Evolutionary conservation across 768 basidiomycete genomes (phyloP).

Genomic region (Mycena haematopus): DNA sequence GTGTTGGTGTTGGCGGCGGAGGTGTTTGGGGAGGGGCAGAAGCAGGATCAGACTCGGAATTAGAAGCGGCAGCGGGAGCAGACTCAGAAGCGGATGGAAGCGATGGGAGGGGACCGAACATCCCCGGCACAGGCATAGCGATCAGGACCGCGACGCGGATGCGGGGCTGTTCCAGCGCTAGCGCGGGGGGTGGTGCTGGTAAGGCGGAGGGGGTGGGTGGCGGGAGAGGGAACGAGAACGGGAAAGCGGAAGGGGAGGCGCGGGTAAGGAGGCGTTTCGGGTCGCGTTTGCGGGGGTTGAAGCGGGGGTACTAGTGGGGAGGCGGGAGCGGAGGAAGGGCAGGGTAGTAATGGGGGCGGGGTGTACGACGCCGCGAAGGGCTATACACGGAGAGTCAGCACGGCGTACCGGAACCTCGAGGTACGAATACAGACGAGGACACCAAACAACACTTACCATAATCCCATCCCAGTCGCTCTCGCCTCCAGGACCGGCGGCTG

Average conservation of each 20-base stretch:
- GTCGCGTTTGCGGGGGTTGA: conserved; percentile 16
- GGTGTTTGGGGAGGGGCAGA: no score
- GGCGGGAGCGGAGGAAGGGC: neutral
- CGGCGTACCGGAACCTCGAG: neutral
- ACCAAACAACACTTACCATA: conserved; percentile 15
- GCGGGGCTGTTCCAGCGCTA: conserved; percentile 27
- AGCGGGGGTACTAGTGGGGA: no score
- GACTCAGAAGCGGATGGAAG: neutral
- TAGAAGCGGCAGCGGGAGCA: no score
- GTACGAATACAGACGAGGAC: neutral
- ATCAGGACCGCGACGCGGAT: conserved; percentile 51
- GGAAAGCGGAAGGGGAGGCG: conserved; percentile 4
- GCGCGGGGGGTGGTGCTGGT: neutral
- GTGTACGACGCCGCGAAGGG: conserved; percentile 16
- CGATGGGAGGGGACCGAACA: no score
- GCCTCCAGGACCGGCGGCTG: conserved; percentile 21
- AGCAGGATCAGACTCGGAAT: no score
- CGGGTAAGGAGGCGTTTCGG: neutral
- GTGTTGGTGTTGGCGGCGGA: no score
- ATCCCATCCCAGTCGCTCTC: conserved; percentile 26
- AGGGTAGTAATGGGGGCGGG: neutral
- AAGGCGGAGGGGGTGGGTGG: neutral
- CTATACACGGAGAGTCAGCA: no score
- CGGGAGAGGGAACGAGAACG: no score
- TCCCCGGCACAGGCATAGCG: conserved; percentile 46